A percentile compares a stretch with the other conserved stretches of the same genome.
Evolutionary conservation across 2,329 filamentous ascomycete genomes (phyloP).

Genomic region (Dendryphion nanum): DNA sequence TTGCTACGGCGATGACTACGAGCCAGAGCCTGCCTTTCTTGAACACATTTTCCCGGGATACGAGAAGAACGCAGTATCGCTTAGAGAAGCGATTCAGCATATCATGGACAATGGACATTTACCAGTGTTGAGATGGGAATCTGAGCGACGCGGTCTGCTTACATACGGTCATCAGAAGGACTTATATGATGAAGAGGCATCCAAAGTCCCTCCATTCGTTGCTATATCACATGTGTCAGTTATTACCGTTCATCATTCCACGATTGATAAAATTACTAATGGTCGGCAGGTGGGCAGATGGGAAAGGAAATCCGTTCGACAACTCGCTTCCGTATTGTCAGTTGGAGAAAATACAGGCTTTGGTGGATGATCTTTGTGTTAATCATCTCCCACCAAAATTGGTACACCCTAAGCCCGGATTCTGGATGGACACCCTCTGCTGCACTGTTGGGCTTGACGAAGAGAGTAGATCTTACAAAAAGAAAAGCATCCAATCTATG

Average conservation of each 20-base stretch:
- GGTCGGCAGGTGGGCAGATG: constrained; percentile 10
- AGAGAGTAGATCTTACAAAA: constrained; percentile 9
- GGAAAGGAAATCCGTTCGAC: constrained; percentile 11
- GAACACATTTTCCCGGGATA: constrained; percentile 8
- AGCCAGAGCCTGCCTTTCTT: constrained; percentile 8
- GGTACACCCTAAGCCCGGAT: constrained; percentile 2
- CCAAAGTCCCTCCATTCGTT: constrained; percentile 9
- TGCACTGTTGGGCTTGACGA: constrained; percentile 7
- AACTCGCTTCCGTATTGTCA: constrained; percentile 13
- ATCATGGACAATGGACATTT: constrained; percentile 8
- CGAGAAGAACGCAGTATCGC: constrained; percentile 2
- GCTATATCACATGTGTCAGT: constrained; percentile 14
- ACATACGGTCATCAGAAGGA: constrained; percentile 10
- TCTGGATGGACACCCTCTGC: constrained; percentile 14
- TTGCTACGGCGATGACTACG: constrained; percentile 9
- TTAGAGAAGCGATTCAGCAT: constrained; percentile 9
- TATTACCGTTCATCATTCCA: neutral
- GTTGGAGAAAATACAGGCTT: constrained; percentile 7
- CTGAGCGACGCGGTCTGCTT: constrained; percentile 5
- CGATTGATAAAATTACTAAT: constrained; percentile 2
- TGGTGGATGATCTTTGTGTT: constrained; percentile 6
- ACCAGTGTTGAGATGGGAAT: constrained; percentile 10
- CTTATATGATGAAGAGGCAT: constrained; percentile 5
- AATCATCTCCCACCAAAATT: constrained; percentile 3
- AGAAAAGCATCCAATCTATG: constrained; percentile 11